These are phyloP conservation scores for Veloporphyrellus conicus DNA, from an alignment of 1,284 basidiomycete species.

Conservation along the genomic window DNA sequence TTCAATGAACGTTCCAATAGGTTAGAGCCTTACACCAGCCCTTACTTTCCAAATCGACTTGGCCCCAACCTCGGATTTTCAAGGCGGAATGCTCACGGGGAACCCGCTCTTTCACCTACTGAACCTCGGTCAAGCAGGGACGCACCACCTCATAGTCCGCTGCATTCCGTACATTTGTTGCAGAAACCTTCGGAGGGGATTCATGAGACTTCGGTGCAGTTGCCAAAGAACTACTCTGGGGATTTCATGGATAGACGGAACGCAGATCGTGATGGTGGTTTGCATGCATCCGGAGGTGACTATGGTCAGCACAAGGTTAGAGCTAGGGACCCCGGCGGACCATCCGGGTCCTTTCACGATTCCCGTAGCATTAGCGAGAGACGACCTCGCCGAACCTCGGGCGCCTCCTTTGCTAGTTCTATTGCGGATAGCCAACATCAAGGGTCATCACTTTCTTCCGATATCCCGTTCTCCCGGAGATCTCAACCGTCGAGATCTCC, in stretches of 20 bases:
- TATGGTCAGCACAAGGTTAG: constrained; percentile 20
- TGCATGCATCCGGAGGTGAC: constrained; percentile 13
- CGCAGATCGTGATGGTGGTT: constrained; percentile 18
- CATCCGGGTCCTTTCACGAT: constrained; percentile 19
- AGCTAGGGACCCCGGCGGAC: constrained; percentile 16
- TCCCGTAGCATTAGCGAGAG: constrained; percentile 17
- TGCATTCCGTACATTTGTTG: constrained; percentile 44
- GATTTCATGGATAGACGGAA: constrained; percentile 21
- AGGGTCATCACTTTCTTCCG: constrained; percentile 23
- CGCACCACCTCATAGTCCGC: constrained; percentile 39
- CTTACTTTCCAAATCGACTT: constrained; percentile 35
- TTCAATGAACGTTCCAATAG: constrained; percentile 89
- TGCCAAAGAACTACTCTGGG: constrained; percentile 17
- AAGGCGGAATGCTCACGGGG: constrained; percentile 46
- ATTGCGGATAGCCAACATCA: constrained; percentile 22
- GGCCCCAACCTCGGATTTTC: constrained; percentile 31
- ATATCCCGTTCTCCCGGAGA: constrained; percentile 22
- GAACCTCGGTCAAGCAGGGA: constrained; percentile 48
- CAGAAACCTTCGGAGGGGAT: constrained; percentile 40
- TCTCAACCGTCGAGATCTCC: constrained; percentile 28
- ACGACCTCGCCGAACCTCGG: constrained; percentile 28
- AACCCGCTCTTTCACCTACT: constrained; percentile 38
- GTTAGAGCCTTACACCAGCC: constrained; percentile 67
- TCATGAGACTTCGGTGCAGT: constrained; percentile 16
- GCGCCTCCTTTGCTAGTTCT: constrained; percentile 29